Evolutionary conservation across 768 basidiomycete species (phyloP), one percentile per base, ranked within the genome.

Genomic region (Lentinula aciculospora): DNA sequence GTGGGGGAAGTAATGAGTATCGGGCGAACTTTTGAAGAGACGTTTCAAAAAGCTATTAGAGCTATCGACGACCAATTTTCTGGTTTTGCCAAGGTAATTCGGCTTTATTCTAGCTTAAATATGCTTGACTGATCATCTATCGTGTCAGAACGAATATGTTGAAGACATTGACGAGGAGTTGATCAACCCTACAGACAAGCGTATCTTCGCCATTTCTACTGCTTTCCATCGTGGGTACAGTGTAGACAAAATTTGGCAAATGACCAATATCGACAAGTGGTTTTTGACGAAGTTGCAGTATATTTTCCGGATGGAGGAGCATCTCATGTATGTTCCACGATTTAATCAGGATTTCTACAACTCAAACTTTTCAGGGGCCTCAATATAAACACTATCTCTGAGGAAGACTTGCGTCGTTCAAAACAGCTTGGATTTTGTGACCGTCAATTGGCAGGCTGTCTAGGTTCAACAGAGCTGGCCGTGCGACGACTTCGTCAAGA

Each of bases 1-100:
- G 96, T 99, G 7, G 96, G 96, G 27, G 96, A 99, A 72, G 96
- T 99, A 58, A 99, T 99, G 97, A 93, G 92, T 64, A 98, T 99
- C 63, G 96, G 96, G 13, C 79, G 96, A 64, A 97, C 94, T 4
- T 99, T 99, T 67, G 96, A 98, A 71, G 96, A 99, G 78, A 98
- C 95, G 1, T 88, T 98, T 57, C 96, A 98, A 72, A 98, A 99
- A 75, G 97, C 96, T 3, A 96, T 98, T 61, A 80, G 96, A 32
- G 89, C 94, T 3, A 97, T 99, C 64, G 97, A 98, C 68, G 96
- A 97, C 66, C 88, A 87, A 61, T 99, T 98, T 71, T 71, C 82
- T 65, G 97, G 97, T 1, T 99, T 99, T 72, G 85, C 90, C 2
- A 87, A 91, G 80, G 93, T 78, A 56, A n/a, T 39, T 3, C 69